Evolutionary conservation across 129 eudicot species (phyloP).

Genomic region (Silybum marianum): DNA sequence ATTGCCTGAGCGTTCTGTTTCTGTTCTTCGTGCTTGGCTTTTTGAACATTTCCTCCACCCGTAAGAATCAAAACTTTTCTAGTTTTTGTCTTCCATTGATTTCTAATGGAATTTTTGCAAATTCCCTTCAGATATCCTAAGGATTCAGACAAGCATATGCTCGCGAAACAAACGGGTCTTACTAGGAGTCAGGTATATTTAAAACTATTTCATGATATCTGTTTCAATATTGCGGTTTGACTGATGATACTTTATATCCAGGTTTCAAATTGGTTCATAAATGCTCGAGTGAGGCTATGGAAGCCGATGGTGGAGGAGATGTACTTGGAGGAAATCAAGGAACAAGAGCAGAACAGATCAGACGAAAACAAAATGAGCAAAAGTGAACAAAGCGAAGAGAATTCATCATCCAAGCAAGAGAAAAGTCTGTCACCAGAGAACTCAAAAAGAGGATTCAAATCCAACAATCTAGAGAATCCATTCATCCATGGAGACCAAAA

Average conservation of each 20-base stretch:
- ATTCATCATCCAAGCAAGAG: conserved; percentile 35
- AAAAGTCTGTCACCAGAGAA: conserved; percentile 36
- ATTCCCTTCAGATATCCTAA: conserved; percentile 69
- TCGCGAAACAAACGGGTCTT: conserved; percentile 90
- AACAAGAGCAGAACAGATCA: conserved; percentile 57
- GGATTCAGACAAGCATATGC: conserved; percentile 91
- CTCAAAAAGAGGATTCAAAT: conserved; percentile 33
- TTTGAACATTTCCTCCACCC: conserved; percentile 96
- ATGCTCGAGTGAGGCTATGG: conserved; percentile 94
- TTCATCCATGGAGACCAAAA: conserved; percentile 5
- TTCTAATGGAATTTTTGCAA: neutral
- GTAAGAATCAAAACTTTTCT: conserved; percentile 42
- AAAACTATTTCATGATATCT: neutral
- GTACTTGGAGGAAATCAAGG: conserved; percentile 85
- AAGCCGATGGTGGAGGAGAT: conserved; percentile 98
- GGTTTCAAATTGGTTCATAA: conserved; percentile 97
- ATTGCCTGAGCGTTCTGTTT: conserved; percentile 86
- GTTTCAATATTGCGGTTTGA: neutral
- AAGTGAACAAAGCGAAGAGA: conserved; percentile 57
- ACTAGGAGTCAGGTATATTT: conserved; percentile 79
- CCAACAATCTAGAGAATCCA: conserved; percentile 31
- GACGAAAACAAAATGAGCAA: conserved; percentile 49
- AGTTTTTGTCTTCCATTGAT: neutral
- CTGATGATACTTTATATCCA: conserved; percentile 11
- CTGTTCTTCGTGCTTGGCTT: conserved; percentile 98